phyloP scores from a whole-genome alignment of 2,329 filamentous ascomycete genomes.

The Penicillium corylophilum region DNA sequence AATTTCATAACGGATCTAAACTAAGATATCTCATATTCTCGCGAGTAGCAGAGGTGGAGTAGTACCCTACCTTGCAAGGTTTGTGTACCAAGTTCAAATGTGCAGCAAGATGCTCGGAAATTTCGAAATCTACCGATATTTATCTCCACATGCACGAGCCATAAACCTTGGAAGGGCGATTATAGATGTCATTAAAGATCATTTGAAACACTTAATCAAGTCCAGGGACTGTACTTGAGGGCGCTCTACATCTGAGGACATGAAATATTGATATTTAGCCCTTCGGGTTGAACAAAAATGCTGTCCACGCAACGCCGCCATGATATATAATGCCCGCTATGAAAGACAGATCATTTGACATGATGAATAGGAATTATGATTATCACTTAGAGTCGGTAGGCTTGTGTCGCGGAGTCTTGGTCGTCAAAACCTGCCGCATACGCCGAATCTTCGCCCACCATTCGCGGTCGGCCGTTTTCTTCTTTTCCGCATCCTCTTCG shows the following conservation, averaged over 20 bases:
- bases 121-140: too few species aligned
- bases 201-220: not conserved
- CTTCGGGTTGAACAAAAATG: not conserved
- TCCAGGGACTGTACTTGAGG: not conserved
- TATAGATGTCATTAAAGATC: too few species aligned
- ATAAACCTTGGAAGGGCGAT: too few species aligned
- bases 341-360: not conserved
- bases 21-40: too few species aligned
- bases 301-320: not conserved
- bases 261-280: not conserved
- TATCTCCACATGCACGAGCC: too few species aligned
- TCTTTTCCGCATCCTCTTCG: constrained; percentile 43
- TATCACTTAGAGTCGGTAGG: constrained; percentile 10
- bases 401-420: constrained; percentile 59
- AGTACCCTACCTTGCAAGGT: too few species aligned
- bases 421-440: constrained; percentile 70
- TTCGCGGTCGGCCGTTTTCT: constrained; percentile 66
- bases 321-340: not conserved
- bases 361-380: not conserved
- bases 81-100: too few species aligned
- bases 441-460: constrained; percentile 69
- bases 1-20: too few species aligned
- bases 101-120: too few species aligned
- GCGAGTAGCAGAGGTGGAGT: too few species aligned
- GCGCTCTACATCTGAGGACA: not conserved